phyloP scores from a whole-genome alignment of 352 stramenopile genomes.

The Aphanomyces stellatus region DNA sequence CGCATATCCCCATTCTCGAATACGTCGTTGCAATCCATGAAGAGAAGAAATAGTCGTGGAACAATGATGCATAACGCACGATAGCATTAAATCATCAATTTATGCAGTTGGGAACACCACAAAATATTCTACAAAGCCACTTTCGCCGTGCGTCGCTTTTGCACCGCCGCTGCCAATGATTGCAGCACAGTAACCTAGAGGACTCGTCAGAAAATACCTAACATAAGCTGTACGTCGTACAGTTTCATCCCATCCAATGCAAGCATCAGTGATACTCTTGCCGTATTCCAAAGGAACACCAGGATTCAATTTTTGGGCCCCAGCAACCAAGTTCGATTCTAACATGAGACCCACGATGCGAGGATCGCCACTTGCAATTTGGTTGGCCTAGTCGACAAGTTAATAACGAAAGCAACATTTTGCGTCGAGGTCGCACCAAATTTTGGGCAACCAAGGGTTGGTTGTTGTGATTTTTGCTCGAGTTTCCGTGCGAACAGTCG shows the following conservation, averaged over 20 bases:
- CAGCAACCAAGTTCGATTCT: slow-evolving; percentile 82
- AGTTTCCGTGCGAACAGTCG: slow-evolving; percentile 85
- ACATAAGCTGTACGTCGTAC: neutral
- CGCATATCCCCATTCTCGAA: neutral
- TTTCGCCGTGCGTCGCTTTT: neutral
- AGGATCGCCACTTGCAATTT: slow-evolving; percentile 64
- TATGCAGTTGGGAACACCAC: too few species aligned
- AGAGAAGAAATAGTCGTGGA: neutral
- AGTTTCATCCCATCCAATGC: slow-evolving; percentile 69
- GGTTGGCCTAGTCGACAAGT: slow-evolving; percentile 27
- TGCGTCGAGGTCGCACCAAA: slow-evolving; percentile 27
- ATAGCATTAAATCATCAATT: too few species aligned
- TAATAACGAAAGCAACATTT: neutral
- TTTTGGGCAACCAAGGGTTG: slow-evolving; percentile 70
- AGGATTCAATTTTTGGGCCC: slow-evolving; percentile 62
- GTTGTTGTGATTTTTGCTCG: slow-evolving; percentile 73
- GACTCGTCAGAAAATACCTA: neutral
- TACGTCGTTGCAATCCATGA: neutral
- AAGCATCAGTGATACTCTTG: slow-evolving; percentile 86
- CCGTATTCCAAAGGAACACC: slow-evolving; percentile 77
- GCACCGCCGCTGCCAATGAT: neutral
- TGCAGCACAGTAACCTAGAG: neutral
- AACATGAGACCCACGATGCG: slow-evolving; percentile 84
- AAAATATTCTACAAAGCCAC: too few species aligned
- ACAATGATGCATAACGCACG: neutral